phyloP scores from a whole-genome alignment of 2,329 filamentous ascomycete species.

The Talaromyces sp. region DNA sequence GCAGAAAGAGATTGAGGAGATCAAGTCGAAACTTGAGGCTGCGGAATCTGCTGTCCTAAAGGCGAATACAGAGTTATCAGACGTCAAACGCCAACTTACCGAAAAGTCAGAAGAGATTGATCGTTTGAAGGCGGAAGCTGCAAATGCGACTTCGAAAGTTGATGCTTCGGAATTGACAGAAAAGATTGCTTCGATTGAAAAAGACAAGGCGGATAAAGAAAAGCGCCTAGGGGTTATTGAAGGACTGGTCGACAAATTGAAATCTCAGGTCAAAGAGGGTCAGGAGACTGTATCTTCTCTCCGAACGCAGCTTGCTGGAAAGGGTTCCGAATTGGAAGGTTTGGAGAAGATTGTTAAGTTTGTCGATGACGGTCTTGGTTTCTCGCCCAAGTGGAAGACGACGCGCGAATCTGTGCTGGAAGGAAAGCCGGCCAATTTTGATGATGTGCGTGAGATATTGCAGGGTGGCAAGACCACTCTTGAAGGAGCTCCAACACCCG shows the following conservation, averaged over 20 bases:
- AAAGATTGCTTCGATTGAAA: constrained; percentile 35
- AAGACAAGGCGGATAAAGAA: constrained; percentile 41
- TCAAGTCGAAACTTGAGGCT: constrained; percentile 35
- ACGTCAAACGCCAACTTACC: constrained; percentile 37
- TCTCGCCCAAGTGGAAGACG: constrained; percentile 34
- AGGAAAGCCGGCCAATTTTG: constrained; percentile 35
- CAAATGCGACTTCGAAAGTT: constrained; percentile 21
- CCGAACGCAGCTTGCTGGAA: constrained; percentile 41
- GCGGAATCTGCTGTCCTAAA: constrained; percentile 32
- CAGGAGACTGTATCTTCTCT: constrained; percentile 48
- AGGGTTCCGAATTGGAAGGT: constrained; percentile 32
- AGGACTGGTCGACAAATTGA: constrained; percentile 53
- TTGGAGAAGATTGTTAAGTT: constrained; percentile 38
- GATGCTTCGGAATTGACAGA: constrained; percentile 26
- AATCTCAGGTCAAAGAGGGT: constrained; percentile 52
- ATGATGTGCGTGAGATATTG: constrained; percentile 33
- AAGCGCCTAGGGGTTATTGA: constrained; percentile 55
- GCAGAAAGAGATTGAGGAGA: constrained; percentile 41
- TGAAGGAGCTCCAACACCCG: constrained; percentile 22
- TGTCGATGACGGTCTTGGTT: constrained; percentile 37
- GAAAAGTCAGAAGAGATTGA: constrained; percentile 42
- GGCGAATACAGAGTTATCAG: constrained; percentile 29
- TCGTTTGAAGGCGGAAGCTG: constrained; percentile 29
- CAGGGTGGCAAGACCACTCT: constrained; percentile 25
- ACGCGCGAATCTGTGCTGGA: constrained; percentile 32